phyloP scores from a whole-genome alignment of 2,329 filamentous ascomycete genomes.

The Parascedosporium putredinis region DNA sequence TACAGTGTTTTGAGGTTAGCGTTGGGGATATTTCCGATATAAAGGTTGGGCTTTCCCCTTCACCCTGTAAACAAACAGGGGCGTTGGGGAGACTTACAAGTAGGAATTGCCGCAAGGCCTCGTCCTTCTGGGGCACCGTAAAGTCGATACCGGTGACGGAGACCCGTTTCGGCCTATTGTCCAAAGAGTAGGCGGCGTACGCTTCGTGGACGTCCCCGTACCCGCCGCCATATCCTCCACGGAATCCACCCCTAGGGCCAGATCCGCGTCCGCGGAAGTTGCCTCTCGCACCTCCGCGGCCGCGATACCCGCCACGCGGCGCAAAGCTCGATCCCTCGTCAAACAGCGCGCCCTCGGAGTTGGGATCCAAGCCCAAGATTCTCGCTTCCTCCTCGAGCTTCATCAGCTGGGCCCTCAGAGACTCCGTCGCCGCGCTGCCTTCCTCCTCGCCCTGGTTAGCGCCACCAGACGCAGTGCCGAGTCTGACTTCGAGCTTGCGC shows the following conservation, averaged over 20 bases:
- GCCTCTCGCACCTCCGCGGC: constrained; percentile 3
- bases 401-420: constrained; percentile 60
- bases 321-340: constrained; percentile 26
- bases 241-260: constrained; percentile 24
- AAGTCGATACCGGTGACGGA: constrained; percentile 54
- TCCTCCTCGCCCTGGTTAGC: constrained; percentile 18
- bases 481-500: constrained; percentile 47
- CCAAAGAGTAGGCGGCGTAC: constrained; percentile 56
- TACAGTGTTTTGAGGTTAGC: constrained; percentile 17
- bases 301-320: constrained; percentile 10
- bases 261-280: constrained; percentile 16
- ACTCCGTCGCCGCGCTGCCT: constrained; percentile 42
- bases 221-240: constrained; percentile 33
- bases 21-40: no score
- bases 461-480: constrained; percentile 39
- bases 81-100: constrained; percentile 41
- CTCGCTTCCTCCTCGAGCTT: constrained; percentile 64
- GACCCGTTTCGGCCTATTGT: constrained; percentile 64
- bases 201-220: constrained; percentile 39
- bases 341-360: constrained; percentile 20
- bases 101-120: constrained; percentile 60
- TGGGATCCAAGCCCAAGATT: constrained; percentile 56
- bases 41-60: no score
- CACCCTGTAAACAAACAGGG: neutral
- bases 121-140: constrained; percentile 51